Evolutionary conservation across 306 rosid genomes (phyloP).

Genomic region (Clitoria ternatea): DNA sequence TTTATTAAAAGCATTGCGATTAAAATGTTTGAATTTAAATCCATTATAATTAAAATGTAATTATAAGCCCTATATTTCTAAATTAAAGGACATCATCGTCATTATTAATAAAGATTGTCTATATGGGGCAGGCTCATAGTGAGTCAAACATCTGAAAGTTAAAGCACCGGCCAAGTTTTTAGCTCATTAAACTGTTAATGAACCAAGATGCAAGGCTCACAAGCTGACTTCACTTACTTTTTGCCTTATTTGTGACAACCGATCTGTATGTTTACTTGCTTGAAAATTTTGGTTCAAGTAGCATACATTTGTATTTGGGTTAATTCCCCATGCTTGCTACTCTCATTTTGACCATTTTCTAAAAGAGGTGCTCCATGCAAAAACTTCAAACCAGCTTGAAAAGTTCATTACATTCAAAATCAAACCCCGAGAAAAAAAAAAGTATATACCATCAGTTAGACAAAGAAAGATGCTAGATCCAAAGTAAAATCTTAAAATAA

Average conservation of each 20-base stretch:
- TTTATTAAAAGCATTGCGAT: not conserved
- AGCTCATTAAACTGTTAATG: not conserved
- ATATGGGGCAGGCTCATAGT: not conserved
- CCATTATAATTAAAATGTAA: not conserved
- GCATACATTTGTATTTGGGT: constrained; percentile 54
- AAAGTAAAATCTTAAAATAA: constrained; percentile 27
- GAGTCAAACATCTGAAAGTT: not conserved
- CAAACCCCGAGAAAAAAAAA: constrained; percentile 50
- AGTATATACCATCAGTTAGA: constrained; percentile 6
- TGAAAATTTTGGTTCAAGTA: constrained; percentile 65
- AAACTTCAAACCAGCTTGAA: constrained; percentile 87
- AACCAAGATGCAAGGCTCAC: not conserved
- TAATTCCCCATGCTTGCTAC: constrained; percentile 56
- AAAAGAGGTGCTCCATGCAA: constrained; percentile 69
- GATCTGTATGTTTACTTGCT: constrained; percentile 40
- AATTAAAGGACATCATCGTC: not conserved
- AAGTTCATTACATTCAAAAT: constrained; percentile 72
- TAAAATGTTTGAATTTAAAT: too few relatives aligned
- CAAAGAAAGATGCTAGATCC: constrained; percentile 12
- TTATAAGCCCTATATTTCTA: not conserved
- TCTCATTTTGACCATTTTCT: constrained; percentile 49
- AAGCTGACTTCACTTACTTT: not conserved
- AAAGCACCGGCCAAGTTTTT: not conserved
- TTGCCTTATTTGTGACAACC: not conserved
- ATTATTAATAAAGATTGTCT: not conserved